Evolutionary conservation across 1,139 yeast genomes (phyloP).

Genomic region (Debaryomycetaceae sp.): DNA sequence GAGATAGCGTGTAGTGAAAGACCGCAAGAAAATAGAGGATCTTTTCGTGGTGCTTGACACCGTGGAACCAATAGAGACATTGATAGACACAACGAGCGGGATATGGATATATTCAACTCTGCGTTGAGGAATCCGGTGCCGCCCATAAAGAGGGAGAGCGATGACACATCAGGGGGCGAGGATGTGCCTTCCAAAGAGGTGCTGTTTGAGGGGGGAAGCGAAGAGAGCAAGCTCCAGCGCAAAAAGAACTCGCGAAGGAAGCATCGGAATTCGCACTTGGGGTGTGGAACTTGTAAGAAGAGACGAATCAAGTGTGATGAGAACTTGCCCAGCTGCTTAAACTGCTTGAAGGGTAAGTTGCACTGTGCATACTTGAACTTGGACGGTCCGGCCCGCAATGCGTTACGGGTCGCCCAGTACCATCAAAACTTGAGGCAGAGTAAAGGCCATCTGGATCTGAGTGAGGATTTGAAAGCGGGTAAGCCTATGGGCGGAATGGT

Average conservation of each 20-base stretch:
- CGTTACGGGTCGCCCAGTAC: conserved; percentile 50
- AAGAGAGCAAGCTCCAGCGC: conserved; percentile 10
- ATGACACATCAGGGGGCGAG: conserved; percentile 4
- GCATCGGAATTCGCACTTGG: conserved; percentile 60
- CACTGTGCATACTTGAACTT: conserved; percentile 53
- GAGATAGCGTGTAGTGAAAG: not conserved
- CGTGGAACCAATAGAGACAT: too few relatives aligned
- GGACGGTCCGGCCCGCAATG: conserved; percentile 49
- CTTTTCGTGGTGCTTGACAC: too few relatives aligned
- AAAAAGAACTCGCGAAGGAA: conserved; percentile 54
- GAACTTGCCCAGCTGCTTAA: conserved; percentile 56
- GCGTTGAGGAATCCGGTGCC: conserved; percentile 30
- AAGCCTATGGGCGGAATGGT: not conserved
- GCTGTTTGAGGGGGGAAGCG: conserved; percentile 4
- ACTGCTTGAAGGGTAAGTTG: conserved; percentile 57
- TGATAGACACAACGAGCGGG: not conserved
- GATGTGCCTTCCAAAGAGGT: conserved; percentile 6
- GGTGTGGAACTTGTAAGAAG: conserved; percentile 65
- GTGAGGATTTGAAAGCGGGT: conserved; percentile 12
- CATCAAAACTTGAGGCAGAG: conserved; percentile 42
- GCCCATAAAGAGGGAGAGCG: conserved; percentile 18
- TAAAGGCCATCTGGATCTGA: conserved; percentile 7
- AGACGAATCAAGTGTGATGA: conserved; percentile 70
- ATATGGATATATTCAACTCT: conserved; percentile 25
- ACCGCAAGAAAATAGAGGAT: not conserved